These are phyloP conservation scores for Colletotrichum limetticola DNA, from an alignment of 2,329 filamentous ascomycete species.

Conservation along the genomic window DNA sequence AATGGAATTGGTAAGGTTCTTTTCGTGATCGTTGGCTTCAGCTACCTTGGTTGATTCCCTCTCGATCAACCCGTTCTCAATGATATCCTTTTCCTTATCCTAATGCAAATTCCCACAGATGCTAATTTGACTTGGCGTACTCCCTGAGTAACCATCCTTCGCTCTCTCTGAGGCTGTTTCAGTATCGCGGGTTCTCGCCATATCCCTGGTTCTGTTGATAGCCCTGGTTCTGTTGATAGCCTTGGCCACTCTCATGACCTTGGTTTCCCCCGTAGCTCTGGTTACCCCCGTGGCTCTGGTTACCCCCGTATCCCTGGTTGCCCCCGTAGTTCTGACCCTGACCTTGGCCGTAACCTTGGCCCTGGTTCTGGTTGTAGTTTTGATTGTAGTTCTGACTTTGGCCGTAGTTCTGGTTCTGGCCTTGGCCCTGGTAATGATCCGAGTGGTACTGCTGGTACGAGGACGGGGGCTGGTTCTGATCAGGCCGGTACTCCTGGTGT, in stretches of 20 bases:
- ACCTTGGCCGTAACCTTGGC: background rate
- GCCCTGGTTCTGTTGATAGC: conserved; percentile 31
- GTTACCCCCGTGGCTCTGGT: conserved; percentile 30
- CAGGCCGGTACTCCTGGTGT: conserved; percentile 34
- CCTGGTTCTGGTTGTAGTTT: conserved; percentile 30
- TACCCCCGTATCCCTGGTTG: conserved; percentile 31
- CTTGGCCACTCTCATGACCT: conserved; percentile 27
- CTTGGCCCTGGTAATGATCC: conserved; percentile 26
- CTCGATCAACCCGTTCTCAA: background rate
- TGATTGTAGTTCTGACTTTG: conserved; percentile 20
- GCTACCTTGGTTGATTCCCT: background rate
- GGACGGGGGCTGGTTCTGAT: conserved; percentile 29
- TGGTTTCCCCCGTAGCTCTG: conserved; percentile 29
- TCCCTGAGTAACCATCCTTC: no score
- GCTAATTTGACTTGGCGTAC: background rate
- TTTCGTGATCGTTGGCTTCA: conserved; percentile 19
- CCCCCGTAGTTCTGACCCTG: conserved; percentile 26
- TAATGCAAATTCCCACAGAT: background rate
- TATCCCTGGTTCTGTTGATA: conserved; percentile 33
- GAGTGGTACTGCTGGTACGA: conserved; percentile 37
- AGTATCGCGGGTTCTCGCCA: conserved; percentile 40
- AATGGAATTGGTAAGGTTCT: no score
- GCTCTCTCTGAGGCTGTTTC: background rate
- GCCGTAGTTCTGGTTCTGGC: conserved; percentile 29
- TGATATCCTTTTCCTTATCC: background rate